Base-by-base conservation (phyloP, 163 green algal genomes). In the Smithsoniella earleae region DNA sequence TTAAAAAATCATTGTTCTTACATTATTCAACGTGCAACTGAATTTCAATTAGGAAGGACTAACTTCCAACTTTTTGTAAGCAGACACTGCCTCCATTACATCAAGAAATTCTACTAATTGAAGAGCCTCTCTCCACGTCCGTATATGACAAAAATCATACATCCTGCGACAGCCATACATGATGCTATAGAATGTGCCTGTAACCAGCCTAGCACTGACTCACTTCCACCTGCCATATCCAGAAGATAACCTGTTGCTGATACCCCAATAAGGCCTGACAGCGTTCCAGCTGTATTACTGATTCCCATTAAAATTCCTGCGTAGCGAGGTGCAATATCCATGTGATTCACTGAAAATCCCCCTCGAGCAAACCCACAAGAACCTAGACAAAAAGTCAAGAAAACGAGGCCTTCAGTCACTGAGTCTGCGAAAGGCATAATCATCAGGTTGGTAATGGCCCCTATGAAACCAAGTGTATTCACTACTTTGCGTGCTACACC, bases 251-350 rank as follows among this genome's bases (percentile, higher is more conserved):
- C 90, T 0, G 90, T 95, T 0, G 86, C 79, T 0, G 82, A 79
- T 18, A 95, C 89, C 2, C 90, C 90, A 10, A 95, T 82, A 13
- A 96, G 84, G 2, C 90, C 90, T 8, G 87, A 78, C 18, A 95
- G 34, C 2, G 90, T 96, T 45, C 90, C 90, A 46, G 91, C 91
- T 0, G 91, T 95, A 80, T 96, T 96, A 54, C 82, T 90, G 62
- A 96, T 89, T 63, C 90, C 91, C 91, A 96, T 98, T 36, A 98
- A 77, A 18, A 96, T 76, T 43, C 94, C 92, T 2, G 94, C 94
- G 74, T 94, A 94, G 33, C 86, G 82, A 10, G 94, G 94, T 10
- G 94, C 93, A 13, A 98, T 96, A 83, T 98, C 94, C 90, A 96
- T 96, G 83, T 96, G 90, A 80, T 96, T 96, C 0, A 96, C 90